Evolutionary conservation across 257 asterid species (phyloP), one percentile per base, ranked within the genome.

Genomic region (Plantago elongata): DNA sequence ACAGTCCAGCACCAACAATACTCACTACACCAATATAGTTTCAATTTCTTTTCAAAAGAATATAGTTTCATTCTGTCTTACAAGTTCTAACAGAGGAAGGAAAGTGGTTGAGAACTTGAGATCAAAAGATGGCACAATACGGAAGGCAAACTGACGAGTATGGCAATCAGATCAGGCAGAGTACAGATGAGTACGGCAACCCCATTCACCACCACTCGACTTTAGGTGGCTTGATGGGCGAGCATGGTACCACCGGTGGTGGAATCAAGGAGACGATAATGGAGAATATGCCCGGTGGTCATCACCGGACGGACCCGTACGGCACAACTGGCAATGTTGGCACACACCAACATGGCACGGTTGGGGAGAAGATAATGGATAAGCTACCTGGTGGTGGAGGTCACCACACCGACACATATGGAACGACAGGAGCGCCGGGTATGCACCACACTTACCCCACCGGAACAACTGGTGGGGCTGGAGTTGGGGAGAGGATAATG

Each of bases 161-260:
- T 14, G 60, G 67, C 59, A 18, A 63, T 17, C 59, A 42, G 6
- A 13, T 50, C 40, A 22, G 60, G 11, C 60, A 63, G 7, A 34
- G 40, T 7, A 51, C 60, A 0, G 68, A 63, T 11, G 68, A 50
- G 45, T 63, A 63, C n/a, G 68, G 68, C 12, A 54, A 63, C 14
- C 60, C 68, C 27, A 43, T 63, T 40, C 68, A 40, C 14, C 47
- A 51, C 10, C 27, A 51, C 9, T 15, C 48, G 0, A 59, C 17
- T 7, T 38, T 11, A 3, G 60, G 17, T 15, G 37, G 42, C 30
- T 17, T 37, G 13, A 17, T 52, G 40, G 40, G 58, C 1, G 58
- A 52, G n/a, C 30, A 52, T 52, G 68, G 68, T 47, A 63, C 47
- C 59, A 51, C 14, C 10, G 60, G 60, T 9, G 60, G 40, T 34